Base-by-base conservation (phyloP, 192 early-diverging fungal species). In the Coemansia sp. region DNA sequence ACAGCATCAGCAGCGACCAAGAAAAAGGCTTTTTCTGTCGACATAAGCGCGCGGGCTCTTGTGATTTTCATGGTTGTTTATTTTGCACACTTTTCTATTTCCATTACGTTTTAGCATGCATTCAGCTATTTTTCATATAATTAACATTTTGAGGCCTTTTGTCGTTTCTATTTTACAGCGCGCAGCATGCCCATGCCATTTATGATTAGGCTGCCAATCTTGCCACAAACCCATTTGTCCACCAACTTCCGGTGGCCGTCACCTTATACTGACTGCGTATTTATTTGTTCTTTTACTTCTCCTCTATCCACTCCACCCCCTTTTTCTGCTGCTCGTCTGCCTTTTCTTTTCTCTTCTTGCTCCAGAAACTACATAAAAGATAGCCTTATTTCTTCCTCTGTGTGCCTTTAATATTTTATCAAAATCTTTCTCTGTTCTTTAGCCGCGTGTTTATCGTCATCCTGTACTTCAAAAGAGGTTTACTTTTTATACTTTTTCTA, bases 51-150 rank as follows among this genome's bases (percentile, higher is more conserved):
- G 60, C 68, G 61, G 61, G 57, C 66, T 48, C 76, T 78, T 72
- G 67, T 78, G 70, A 78, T 72, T 77, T 72, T 41, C 75, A 45
- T 67, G 62, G 51, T 68, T 72, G 69, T 72, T 72, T 79, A 67
- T 67, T 73, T 55, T 63, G 67, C 61, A 45, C 67, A 61, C 58
- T 19, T 52, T 32, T 54, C 66, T 40, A 46, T 64, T 61, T 54
- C 62, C 71, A 61, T 70, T 58, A 41, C 56, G 56, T 39, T 70
- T 42, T 37, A 45, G 46, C 74, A 51, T 62, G 67, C 76, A 78
- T 78, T 73, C 76, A 69, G 56, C 37, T 58, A 48, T 65, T 62
- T 68, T 78, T 77, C 76, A 73, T 78, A 73, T 73, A 78, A 73
- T 78, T 73, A 70, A 67, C 71, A 70, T 70, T 62, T 52, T 66